Percentiles rank a stretch among this genome's conserved stretches.
These are phyloP conservation scores for Rhizodiscina lignyota DNA, from an alignment of 495 filamentous ascomycete species.

Conservation along the genomic window DNA sequence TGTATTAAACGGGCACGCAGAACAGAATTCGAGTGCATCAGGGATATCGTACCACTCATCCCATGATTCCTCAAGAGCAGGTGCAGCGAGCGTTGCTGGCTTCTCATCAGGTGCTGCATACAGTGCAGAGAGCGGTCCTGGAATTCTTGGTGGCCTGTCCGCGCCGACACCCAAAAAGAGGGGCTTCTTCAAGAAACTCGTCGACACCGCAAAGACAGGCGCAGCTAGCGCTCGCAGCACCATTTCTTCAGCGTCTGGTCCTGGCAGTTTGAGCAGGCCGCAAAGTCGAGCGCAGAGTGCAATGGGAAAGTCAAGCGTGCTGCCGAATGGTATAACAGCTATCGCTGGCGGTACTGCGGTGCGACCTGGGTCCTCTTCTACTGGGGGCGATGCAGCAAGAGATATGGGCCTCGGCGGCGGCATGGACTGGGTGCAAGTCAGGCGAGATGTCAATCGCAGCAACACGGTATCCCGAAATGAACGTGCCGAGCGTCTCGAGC, in stretches of 20 bases:
- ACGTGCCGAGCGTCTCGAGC: constrained; percentile 66
- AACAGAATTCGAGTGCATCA: neutral
- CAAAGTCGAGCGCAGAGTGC: constrained; percentile 6
- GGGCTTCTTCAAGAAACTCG: constrained; percentile 91
- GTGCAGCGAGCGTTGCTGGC: constrained; percentile 30
- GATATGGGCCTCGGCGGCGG: constrained; percentile 47
- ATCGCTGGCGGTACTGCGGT: constrained; percentile 32
- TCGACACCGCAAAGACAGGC: constrained; percentile 85
- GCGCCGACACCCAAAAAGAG: constrained; percentile 80
- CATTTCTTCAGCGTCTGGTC: constrained; percentile 37
- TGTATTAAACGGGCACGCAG: constrained; percentile 6
- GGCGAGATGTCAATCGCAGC: constrained; percentile 85
- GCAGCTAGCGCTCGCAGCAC: constrained; percentile 80
- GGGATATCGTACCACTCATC: constrained; percentile 74
- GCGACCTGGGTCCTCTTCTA: constrained; percentile 25
- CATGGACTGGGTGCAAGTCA: constrained; percentile 89
- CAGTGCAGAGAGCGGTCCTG: constrained; percentile 29
- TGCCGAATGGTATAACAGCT: constrained; percentile 17
- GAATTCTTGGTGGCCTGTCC: constrained; percentile 61
- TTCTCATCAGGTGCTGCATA: constrained; percentile 27
- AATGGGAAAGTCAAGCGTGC: neutral
- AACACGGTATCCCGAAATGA: constrained; percentile 87
- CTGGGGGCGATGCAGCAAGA: constrained; percentile 28
- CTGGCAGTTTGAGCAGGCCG: constrained; percentile 6
- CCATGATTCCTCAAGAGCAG: constrained; percentile 41